A percentile compares a stretch with the other conserved stretches of the same genome.
These are phyloP conservation scores for Cryptosporidium baileyi DNA, from an alignment of 169 alveolate genomes.

Conservation along the genomic window DNA sequence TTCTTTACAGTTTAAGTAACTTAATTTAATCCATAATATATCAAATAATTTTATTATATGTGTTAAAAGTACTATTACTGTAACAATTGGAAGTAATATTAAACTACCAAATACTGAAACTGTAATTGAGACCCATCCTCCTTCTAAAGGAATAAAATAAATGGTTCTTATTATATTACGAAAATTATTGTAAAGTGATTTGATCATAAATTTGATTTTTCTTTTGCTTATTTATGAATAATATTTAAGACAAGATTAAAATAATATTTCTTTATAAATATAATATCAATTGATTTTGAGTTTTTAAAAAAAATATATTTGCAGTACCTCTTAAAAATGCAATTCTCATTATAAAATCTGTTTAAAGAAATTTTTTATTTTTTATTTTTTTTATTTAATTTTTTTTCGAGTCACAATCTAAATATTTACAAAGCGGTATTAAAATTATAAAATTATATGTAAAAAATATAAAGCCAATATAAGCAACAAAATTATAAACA, in stretches of 20 bases:
- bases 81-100: constrained; percentile 6
- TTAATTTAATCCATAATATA: constrained; percentile 22
- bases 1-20: constrained; percentile 19
- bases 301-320: too few species aligned
- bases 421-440: not conserved
- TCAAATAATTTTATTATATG: constrained; percentile 27
- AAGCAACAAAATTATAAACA: constrained; percentile 1
- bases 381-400: too few species aligned
- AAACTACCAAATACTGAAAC: constrained; percentile 39
- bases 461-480: constrained; percentile 10
- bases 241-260: too few species aligned
- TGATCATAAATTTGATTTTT: too few species aligned
- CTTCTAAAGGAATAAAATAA: constrained; percentile 33
- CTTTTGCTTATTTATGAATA: too few species aligned
- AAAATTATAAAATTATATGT: not conserved
- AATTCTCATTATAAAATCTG: too few species aligned
- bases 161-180: not conserved
- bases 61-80: not conserved
- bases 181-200: too few species aligned
- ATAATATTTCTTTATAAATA: too few species aligned
- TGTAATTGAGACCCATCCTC: constrained; percentile 54
- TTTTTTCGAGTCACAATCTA: not conserved
- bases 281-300: too few species aligned
- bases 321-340: too few species aligned
- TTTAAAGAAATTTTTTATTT: too few species aligned